Conservation (phyloP, 371 early-diverging fungal species). For the Coemansia sp. region DNA sequence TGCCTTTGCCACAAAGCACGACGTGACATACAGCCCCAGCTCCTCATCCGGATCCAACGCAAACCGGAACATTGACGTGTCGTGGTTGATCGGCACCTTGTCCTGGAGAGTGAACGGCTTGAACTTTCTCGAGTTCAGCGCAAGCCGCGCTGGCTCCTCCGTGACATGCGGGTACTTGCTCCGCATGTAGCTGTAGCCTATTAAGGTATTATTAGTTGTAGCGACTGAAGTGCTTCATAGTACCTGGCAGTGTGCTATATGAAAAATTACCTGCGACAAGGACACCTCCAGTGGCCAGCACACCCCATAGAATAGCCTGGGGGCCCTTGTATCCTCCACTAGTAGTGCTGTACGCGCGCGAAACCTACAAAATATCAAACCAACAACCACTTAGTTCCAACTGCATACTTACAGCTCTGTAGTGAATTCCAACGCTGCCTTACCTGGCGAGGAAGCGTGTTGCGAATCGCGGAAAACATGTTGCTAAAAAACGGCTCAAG, state of each 20-base stretch:
- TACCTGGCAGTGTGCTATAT: neutral
- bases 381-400: too few species aligned
- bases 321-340: slow-evolving; percentile 18
- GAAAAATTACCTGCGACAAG: slow-evolving; percentile 45
- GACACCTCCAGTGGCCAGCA: slow-evolving; percentile 46
- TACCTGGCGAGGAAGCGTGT: slow-evolving; percentile 43
- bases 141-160: slow-evolving; percentile 45
- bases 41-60: slow-evolving; percentile 66
- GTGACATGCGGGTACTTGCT: slow-evolving; percentile 15
- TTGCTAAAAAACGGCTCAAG: neutral
- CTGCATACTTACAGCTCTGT: too few species aligned
- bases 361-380: slow-evolving; percentile 17
- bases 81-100: slow-evolving; percentile 66
- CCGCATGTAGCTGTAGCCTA: slow-evolving; percentile 49
- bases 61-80: slow-evolving; percentile 81
- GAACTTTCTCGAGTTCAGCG: slow-evolving; percentile 68
- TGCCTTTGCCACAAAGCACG: slow-evolving; percentile 77
- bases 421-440: neutral
- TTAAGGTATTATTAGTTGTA: slow-evolving; percentile 6
- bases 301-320: slow-evolving; percentile 37
- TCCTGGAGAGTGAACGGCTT: slow-evolving; percentile 68
- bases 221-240: neutral
- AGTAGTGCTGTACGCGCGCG: slow-evolving; percentile 45
- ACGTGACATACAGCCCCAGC: slow-evolving; percentile 75
- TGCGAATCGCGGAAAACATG: slow-evolving; percentile 38